Evolutionary conservation across 345 rosid species (phyloP), one percentile per base, ranked within the genome.

Genomic region (Melaleuca quinquenervia): DNA sequence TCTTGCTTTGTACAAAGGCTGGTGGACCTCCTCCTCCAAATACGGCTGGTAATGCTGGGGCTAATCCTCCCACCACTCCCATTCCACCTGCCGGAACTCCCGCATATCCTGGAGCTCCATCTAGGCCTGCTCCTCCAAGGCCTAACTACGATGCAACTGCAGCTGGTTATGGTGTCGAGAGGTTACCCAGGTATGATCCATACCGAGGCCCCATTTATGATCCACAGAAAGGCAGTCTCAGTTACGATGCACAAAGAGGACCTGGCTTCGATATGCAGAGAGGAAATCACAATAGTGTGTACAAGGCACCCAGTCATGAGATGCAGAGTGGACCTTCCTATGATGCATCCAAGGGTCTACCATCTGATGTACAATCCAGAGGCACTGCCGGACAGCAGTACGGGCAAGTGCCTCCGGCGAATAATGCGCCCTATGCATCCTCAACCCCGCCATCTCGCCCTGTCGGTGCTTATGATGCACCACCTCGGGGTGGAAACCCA

Each of bases 31-130:
- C 36, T 84, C 58, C 84, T 8, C 83, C 84, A 44, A 74, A 75
- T 85, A 54, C 83, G 7, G 32, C 58, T 85, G 76, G 82, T 54
- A 27, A 26, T 85, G 85, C 62, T 86, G 84, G 89, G 80, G 83
- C 49, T 58, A 58, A 49, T 82, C 50, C 89, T 76, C 5, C 90
- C 58, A 90, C 88, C 86, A 56, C 89, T 85, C 87, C 89, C 52
- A 85, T 85, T 52, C 80, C 7, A 1, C 6, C 89, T 70, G 90
- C 89, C 83, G 80, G 89, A 52, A 83, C 91, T 44, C 82, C 91
- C n/a, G 85, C 91, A 82, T 92, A 91, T 85, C 89, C 84, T 60
- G 96, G 96, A 88, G 84, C 90, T 89, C 99, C 94, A 78, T 87
- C 93, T 80, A 92, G 94, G n/a, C 85, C 90, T 32, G 90, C 84